Evolutionary conservation across 2,329 filamentous ascomycete species (phyloP).

Genomic region (Claviceps sorghi): DNA sequence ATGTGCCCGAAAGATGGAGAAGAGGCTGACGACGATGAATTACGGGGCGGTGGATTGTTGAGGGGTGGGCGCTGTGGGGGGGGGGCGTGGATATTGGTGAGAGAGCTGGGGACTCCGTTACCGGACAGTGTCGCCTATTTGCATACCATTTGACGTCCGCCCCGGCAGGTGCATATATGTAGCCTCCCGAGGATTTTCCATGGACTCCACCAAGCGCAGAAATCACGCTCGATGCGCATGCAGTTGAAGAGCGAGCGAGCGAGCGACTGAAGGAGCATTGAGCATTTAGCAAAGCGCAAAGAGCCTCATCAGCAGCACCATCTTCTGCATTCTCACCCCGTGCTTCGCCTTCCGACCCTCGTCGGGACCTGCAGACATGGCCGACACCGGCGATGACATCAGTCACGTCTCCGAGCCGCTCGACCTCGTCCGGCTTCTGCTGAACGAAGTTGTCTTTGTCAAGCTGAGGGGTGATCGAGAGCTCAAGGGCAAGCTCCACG

Average conservation of each 20-base stretch:
- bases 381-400: constrained; percentile 63
- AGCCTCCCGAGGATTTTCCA: neutral
- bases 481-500: constrained; percentile 86
- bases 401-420: constrained; percentile 76
- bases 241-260: neutral
- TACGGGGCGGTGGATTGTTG: neutral
- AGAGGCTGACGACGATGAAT: neutral
- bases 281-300: neutral
- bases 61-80: too few species aligned
- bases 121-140: neutral
- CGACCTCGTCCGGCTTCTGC: constrained; percentile 82
- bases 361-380: constrained; percentile 40
- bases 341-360: neutral
- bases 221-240: neutral
- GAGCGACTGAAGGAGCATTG: neutral
- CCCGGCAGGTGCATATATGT: neutral
- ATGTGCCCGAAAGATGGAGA: neutral
- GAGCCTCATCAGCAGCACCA: neutral
- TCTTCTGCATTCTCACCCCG: neutral
- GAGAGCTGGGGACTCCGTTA: neutral
- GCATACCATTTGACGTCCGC: neutral
- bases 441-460: constrained; percentile 94
- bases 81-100: neutral
- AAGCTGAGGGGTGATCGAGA: constrained; percentile 93
- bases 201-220: neutral